Base-by-base conservation (phyloP, 164 flowering plant genomes). In the Piper betle region DNA sequence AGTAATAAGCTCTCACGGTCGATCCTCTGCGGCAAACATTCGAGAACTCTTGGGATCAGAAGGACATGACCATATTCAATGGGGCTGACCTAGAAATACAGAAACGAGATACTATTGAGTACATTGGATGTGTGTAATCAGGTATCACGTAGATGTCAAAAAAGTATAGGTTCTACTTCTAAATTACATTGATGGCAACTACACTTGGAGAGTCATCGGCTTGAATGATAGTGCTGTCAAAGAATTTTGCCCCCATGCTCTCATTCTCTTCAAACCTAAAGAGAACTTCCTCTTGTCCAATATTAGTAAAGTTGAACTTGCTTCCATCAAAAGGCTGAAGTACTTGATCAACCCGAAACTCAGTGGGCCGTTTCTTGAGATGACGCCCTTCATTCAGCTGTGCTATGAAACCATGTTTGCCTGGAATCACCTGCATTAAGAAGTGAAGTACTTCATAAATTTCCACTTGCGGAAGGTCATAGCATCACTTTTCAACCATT, bases 41-140 rank as follows among this genome's bases (percentile, higher is more conserved):
- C 87, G 4, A 82, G 80, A 59, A 87, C 68, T 1, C 69, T 79
- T 15, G 97, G 97, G 42, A 91, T 83, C 69, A 91, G 66, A 56
- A 90, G 85, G 55, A 90, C 97, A 65, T 90, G 97, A 1, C 95
- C 95, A 66, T 87, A 90, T 61, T 88, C 96, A 55, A 91, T 88
- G 0, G 97, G 97, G 72, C 96, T 91, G 48, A 91, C 93, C 96
- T 87, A 77, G 13, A 39, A 69, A 37, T 18, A 52, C 37, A 52
- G 39, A 20, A 16, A n/a, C 37, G 16, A 5, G n/a, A 62, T 19
- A 39, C 9, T 12, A 12, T 20, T 13, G 11, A 7, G 10, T 4
- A 18, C 10, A 0, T 20, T 55, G 12, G 33, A 20, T 9, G 1
- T 55, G 20, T 8, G 5, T 20, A 20, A 33, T 4, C 38, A 20